Evolutionary conservation across 495 filamentous ascomycete genomes (phyloP), one percentile per base, ranked within the genome.

Genomic region (Neurospora sp.): DNA sequence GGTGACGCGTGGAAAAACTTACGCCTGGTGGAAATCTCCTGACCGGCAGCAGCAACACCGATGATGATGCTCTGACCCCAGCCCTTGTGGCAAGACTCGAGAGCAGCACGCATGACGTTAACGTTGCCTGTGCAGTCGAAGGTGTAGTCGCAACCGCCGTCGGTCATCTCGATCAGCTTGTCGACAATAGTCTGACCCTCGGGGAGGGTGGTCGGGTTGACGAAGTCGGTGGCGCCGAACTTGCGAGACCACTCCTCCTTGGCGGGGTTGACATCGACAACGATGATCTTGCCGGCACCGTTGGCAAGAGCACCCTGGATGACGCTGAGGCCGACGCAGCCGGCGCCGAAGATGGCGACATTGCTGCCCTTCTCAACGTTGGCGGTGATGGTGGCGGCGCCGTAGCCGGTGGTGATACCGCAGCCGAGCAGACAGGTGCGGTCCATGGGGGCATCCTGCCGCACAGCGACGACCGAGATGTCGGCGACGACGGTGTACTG

Each of bases 71-170:
- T 96, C 90, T 98, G 90, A 73, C 96, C 96, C 96, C 96, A 99
- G 39, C 96, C 96, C 88, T 99, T 99, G 84, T 99, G 96, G 84
- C 96, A 99, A 44, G 96, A 94, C 85, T 99, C 96, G 68, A 99
- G 88, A 65, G 96, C 96, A 39, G 92, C 92, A 73, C 96, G 89
- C 96, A 99, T 99, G 42, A 99, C 96, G 70, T 90, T 87, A 37
- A 97, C 94, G 78, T 98, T 98, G 22, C 96, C 96, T 5, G 96
- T 99, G 85, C 96, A 99, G 85, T 99, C 96, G 80, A 99, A 99
- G 68, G 96, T 99, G 85, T 98, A 99, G 85, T 99, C 96, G 80
- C 94, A 96, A 20, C 96, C 96, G 73, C 96, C 96, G 80, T 99
- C 96, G n/a, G 96, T 99, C 92, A 98, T 93, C 85, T 98, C 96